Conservation (phyloP, 176 grass and related monocot genomes). For the Cocos nucifera region DNA sequence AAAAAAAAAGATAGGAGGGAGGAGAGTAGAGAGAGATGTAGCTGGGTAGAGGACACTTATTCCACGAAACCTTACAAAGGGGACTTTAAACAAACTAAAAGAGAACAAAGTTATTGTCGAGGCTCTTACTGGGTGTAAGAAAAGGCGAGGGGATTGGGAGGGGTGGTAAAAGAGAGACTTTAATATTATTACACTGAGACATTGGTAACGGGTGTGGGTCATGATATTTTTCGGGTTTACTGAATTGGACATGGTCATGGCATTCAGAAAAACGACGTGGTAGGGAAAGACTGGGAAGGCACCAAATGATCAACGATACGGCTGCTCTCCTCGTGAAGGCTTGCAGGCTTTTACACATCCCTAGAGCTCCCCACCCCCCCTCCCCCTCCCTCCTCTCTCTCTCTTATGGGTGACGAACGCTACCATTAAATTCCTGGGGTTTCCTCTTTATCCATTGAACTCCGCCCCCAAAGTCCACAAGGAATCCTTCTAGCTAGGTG, state of each 20-base stretch:
- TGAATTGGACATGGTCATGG: constrained; percentile 31
- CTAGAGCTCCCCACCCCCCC: constrained; percentile 18
- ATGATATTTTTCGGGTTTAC: constrained; percentile 1
- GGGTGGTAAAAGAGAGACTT: constrained; percentile 23
- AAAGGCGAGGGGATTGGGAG: constrained; percentile 4
- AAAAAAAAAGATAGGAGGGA: too few species aligned
- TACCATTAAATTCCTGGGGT: constrained; percentile 31
- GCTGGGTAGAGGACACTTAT: background rate
- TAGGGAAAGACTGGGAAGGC: constrained; percentile 14
- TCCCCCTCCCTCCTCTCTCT: too few species aligned
- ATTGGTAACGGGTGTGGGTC: background rate
- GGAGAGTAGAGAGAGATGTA: constrained; percentile 3
- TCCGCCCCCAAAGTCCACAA: constrained; percentile 13
- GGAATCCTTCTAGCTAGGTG: constrained; percentile 5
- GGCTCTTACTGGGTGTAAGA: constrained; percentile 6
- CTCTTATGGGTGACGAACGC: background rate
- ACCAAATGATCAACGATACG: constrained; percentile 25
- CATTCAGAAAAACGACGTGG: background rate
- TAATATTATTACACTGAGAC: background rate
- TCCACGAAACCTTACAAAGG: too few species aligned
- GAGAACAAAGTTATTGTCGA: background rate
- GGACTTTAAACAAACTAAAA: too few species aligned
- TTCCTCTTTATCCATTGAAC: constrained; percentile 27
- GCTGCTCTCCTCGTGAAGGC: constrained; percentile 57
- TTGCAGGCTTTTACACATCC: constrained; percentile 75